phyloP scores from a whole-genome alignment of 2,329 filamentous ascomycete species.

The Pseudonectria buxi region DNA sequence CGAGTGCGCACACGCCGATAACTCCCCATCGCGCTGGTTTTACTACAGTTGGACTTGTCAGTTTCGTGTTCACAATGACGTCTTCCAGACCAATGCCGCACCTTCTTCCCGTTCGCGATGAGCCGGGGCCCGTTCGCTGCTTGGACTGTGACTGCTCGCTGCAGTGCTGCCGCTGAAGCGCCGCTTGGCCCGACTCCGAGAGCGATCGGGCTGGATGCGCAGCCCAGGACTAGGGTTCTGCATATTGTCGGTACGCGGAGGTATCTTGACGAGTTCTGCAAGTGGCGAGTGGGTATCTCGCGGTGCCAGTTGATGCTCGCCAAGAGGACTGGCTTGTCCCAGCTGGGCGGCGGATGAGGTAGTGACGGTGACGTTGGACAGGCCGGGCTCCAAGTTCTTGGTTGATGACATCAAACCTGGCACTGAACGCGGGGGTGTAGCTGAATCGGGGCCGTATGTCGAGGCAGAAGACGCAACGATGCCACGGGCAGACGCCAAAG shows the following conservation, averaged over 20 bases:
- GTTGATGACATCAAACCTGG: constrained; percentile 41
- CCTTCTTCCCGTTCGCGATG: constrained; percentile 52
- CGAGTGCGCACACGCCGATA: constrained; percentile 91
- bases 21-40: constrained; percentile 57
- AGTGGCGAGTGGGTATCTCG: constrained; percentile 34
- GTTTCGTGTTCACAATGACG: constrained; percentile 5
- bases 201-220: constrained; percentile 46
- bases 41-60: constrained; percentile 29
- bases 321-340: constrained; percentile 32
- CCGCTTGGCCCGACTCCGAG: constrained; percentile 63
- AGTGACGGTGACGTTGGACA: constrained; percentile 47
- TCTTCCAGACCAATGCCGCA: constrained; percentile 19
- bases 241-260: constrained; percentile 29
- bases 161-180: constrained; percentile 76
- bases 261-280: constrained; percentile 41
- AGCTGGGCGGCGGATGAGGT: constrained; percentile 40
- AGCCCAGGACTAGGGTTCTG: constrained; percentile 26
- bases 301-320: constrained; percentile 40
- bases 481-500: constrained; percentile 55
- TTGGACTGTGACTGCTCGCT: constrained; percentile 75
- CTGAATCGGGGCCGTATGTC: constrained; percentile 45
- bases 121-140: constrained; percentile 56
- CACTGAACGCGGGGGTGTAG: constrained; percentile 34
- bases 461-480: constrained; percentile 44
- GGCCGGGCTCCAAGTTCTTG: constrained; percentile 33